Evolutionary conservation across 2,329 filamentous ascomycete species (phyloP).

Genomic region (Xylaria sp.): DNA sequence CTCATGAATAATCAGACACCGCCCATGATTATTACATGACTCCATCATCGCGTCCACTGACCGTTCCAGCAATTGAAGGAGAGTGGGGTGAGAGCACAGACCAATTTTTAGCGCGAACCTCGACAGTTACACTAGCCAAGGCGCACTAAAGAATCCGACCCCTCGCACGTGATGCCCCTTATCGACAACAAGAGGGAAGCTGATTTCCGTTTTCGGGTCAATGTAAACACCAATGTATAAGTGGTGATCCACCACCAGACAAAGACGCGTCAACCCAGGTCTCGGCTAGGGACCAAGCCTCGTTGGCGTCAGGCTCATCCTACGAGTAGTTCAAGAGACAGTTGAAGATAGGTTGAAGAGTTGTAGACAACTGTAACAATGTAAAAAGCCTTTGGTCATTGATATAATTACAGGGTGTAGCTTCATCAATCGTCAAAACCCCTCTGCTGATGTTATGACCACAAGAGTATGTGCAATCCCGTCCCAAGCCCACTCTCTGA

Average conservation of each 20-base stretch:
- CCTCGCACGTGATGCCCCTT: constrained; percentile 45
- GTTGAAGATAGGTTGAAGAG: neutral
- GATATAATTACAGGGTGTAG: constrained; percentile 54
- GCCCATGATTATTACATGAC: constrained; percentile 16
- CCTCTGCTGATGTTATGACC: constrained; percentile 35
- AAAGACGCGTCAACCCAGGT: constrained; percentile 36
- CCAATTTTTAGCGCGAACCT: constrained; percentile 3
- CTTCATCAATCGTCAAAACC: constrained; percentile 50
- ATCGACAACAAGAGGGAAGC: constrained; percentile 40
- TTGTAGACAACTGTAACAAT: constrained; percentile 13
- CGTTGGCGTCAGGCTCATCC: neutral
- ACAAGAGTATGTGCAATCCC: constrained; percentile 45
- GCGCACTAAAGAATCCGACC: constrained; percentile 11
- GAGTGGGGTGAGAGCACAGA: constrained; percentile 15
- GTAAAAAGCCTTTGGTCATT: constrained; percentile 35
- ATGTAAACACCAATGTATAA: constrained; percentile 43
- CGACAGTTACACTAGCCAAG: constrained; percentile 6
- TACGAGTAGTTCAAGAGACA: no score
- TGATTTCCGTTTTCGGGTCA: constrained; percentile 40
- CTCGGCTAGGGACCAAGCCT: neutral
- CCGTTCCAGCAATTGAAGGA: neutral
- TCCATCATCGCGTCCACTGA: neutral
- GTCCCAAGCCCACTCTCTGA: constrained; percentile 22
- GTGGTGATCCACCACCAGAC: constrained; percentile 11
- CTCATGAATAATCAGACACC: neutral